A percentile compares a stretch with the other conserved stretches of the same genome.
phyloP scores from a whole-genome alignment of 495 filamentous ascomycete genomes.

The Penicillium robsamsonii region DNA sequence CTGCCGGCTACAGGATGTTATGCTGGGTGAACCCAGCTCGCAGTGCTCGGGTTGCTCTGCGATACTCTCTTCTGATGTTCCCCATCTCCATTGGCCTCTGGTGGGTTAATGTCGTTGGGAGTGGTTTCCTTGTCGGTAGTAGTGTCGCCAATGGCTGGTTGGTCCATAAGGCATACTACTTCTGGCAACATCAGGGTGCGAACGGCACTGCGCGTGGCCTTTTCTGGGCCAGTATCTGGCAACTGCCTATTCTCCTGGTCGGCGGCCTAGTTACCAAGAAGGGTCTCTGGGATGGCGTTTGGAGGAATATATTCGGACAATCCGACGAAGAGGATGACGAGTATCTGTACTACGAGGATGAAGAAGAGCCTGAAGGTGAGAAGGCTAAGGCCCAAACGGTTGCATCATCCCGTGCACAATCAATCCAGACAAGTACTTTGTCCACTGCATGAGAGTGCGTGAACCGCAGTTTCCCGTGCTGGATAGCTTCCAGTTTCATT shows the following conservation, averaged over 20 bases:
- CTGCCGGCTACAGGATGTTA: slow-evolving; percentile 88
- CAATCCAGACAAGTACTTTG: slow-evolving; percentile 15
- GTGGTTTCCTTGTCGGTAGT: slow-evolving; percentile 80
- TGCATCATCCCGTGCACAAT: neutral
- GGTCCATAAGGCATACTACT: slow-evolving; percentile 72
- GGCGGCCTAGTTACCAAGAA: slow-evolving; percentile 92
- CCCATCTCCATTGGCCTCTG: slow-evolving; percentile 84
- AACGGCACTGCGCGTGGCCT: slow-evolving; percentile 79
- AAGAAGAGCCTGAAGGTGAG: slow-evolving; percentile 24
- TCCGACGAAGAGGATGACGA: slow-evolving; percentile 46
- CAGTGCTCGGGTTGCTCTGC: slow-evolving; percentile 80
- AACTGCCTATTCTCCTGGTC: slow-evolving; percentile 86
- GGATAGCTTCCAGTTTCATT: neutral
- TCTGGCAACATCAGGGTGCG: slow-evolving; percentile 75
- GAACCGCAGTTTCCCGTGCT: neutral
- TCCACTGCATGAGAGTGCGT: slow-evolving; percentile 14
- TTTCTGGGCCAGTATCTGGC: slow-evolving; percentile 99
- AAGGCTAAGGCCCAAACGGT: neutral
- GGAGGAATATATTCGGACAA: slow-evolving; percentile 61
- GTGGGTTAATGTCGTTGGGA: slow-evolving; percentile 79
- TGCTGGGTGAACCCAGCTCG: slow-evolving; percentile 80
- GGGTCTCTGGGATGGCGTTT: slow-evolving; percentile 85
- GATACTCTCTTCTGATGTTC: slow-evolving; percentile 85
- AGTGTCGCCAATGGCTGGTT: slow-evolving; percentile 85
- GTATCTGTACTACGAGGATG: slow-evolving; percentile 41